These are phyloP conservation scores for Pascua guehoae DNA, from an alignment of 1,284 basidiomycete species.

Conservation along the genomic window DNA sequence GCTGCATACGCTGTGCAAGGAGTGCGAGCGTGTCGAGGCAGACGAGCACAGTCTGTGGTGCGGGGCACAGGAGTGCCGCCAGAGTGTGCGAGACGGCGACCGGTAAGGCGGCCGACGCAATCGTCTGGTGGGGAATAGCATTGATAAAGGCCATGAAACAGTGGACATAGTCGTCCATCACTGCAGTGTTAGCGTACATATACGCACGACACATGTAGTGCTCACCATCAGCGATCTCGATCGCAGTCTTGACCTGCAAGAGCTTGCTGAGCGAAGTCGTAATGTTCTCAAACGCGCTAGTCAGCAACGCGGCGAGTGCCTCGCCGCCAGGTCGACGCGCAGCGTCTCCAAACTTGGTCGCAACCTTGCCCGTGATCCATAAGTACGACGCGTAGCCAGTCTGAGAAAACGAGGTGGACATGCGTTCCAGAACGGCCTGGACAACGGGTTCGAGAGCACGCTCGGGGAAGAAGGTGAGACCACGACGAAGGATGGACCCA, in stretches of 20 bases:
- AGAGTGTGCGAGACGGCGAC: conserved; percentile 70
- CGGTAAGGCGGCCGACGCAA: conserved; percentile 70
- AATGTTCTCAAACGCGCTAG: conserved; percentile 67
- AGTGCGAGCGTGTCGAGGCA: conserved; percentile 75
- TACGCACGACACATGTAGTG: conserved; percentile 4
- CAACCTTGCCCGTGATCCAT: conserved; percentile 88
- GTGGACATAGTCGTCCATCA: conserved; percentile 92
- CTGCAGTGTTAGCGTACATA: conserved; percentile 52
- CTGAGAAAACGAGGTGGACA: conserved; percentile 72
- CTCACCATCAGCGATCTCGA: conserved; percentile 76
- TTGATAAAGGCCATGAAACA: conserved; percentile 66
- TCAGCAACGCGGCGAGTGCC: conserved; percentile 52
- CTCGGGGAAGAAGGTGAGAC: conserved; percentile 73
- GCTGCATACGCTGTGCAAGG: conserved; percentile 60
- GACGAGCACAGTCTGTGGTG: conserved; percentile 73
- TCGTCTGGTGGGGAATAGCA: conserved; percentile 69
- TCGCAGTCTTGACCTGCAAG: conserved; percentile 63
- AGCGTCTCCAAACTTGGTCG: conserved; percentile 65
- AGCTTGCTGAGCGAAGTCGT: conserved; percentile 67
- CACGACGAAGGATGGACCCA: conserved; percentile 82
- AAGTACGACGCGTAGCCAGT: conserved; percentile 84
- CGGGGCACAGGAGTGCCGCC: conserved; percentile 71
- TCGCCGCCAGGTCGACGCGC: conserved; percentile 51
- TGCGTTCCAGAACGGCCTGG: conserved; percentile 66
- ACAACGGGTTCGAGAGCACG: conserved; percentile 64